Evolutionary conservation across 345 rosid genomes (phyloP).

Genomic region (Syzygium aromaticum): DNA sequence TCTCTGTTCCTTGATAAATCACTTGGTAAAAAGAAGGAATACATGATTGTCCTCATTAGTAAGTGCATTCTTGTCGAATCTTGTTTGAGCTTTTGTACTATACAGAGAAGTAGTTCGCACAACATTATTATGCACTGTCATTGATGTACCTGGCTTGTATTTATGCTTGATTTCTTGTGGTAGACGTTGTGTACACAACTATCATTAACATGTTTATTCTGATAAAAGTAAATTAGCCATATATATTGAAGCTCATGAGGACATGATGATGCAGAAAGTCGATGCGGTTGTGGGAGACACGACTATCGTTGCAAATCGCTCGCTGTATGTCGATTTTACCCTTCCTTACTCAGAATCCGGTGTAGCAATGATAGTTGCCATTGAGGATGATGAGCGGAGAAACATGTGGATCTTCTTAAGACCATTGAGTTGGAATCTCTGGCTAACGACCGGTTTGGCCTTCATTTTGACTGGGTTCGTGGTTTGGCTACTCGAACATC

Average conservation of each 20-base stretch:
- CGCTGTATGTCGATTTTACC: slow-evolving; percentile 46
- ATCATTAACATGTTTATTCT: neutral
- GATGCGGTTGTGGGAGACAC: slow-evolving; percentile 64
- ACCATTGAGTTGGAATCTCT: slow-evolving; percentile 56
- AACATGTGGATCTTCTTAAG: slow-evolving; percentile 60
- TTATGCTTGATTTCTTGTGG: neutral
- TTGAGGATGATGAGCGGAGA: slow-evolving; percentile 19
- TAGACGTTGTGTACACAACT: neutral
- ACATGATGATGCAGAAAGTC: slow-evolving; percentile 17
- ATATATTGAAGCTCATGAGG: neutral
- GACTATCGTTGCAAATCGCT: slow-evolving; percentile 39
- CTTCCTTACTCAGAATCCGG: slow-evolving; percentile 58
- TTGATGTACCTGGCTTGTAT: no score
- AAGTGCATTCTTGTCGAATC: no score
- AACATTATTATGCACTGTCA: no score
- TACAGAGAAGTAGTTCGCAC: no score
- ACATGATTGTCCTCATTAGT: no score
- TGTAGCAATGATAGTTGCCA: slow-evolving; percentile 56
- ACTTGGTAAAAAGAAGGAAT: no score
- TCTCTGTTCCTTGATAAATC: no score
- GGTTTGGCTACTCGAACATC: slow-evolving; percentile 71
- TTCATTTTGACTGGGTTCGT: slow-evolving; percentile 48
- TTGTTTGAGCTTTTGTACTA: no score
- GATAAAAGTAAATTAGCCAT: neutral
- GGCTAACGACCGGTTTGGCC: slow-evolving; percentile 46